Percentiles rank a stretch among this genome's conserved stretches.
phyloP scores from a whole-genome alignment of 140 eudicot genomes.

The Bidens hawaiensis region DNA sequence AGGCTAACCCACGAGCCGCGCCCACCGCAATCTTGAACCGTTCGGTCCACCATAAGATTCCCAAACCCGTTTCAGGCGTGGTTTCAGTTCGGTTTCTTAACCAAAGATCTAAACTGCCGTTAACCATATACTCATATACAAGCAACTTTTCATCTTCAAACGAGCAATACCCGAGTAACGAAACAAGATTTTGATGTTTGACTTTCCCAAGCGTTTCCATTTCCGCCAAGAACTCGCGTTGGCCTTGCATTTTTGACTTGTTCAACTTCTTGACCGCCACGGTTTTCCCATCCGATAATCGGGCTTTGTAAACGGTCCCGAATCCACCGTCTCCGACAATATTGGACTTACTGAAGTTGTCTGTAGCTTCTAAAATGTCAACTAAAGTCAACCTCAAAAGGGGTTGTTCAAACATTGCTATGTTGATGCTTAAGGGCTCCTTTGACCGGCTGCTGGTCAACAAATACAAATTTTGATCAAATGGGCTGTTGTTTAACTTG shows the following conservation, averaged over 20 bases:
- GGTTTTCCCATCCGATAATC: constrained; percentile 42
- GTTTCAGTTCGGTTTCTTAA: constrained; percentile 48
- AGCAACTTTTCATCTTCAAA: constrained; percentile 63
- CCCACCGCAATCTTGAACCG: constrained; percentile 64
- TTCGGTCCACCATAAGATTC: constrained; percentile 46
- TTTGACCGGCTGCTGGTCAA: constrained; percentile 62
- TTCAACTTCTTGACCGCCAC: constrained; percentile 69
- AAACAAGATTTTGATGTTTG: constrained; percentile 63
- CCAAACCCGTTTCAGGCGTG: constrained; percentile 23
- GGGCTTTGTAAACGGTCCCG: constrained; percentile 73
- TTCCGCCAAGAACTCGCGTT: constrained; percentile 69
- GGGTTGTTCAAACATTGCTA: constrained; percentile 82
- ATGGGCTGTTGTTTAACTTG: constrained; percentile 38
- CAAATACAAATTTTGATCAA: constrained; percentile 45
- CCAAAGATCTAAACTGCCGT: constrained; percentile 75
- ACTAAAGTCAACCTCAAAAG: constrained; percentile 48
- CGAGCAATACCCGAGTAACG: constrained; percentile 65
- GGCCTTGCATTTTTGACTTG: constrained; percentile 60
- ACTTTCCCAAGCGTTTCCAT: constrained; percentile 85
- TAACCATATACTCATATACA: constrained; percentile 72
- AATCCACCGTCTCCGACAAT: constrained; percentile 77
- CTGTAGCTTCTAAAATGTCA: constrained; percentile 63
- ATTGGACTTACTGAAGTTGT: constrained; percentile 60
- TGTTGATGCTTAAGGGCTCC: constrained; percentile 75
- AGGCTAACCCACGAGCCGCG: constrained; percentile 74